Conservation (phyloP, 352 stramenopile species). For the Phytophthora foliorum region DNA sequence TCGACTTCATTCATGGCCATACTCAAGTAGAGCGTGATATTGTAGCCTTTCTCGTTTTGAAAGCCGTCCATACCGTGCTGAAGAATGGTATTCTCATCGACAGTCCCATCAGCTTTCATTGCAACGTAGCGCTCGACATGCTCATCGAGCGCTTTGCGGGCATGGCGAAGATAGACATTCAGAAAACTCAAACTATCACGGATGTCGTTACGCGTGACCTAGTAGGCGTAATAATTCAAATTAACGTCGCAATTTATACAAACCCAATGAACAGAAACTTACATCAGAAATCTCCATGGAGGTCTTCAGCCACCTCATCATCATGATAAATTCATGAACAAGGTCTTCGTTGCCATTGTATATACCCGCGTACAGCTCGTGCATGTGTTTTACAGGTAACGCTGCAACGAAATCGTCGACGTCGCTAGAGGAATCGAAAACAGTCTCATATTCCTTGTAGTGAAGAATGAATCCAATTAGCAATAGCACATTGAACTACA, state of each 20-base stretch:
- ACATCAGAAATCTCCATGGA: constrained; percentile 9
- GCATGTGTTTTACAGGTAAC: constrained; percentile 16
- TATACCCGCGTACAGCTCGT: neutral
- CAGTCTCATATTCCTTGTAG: neutral
- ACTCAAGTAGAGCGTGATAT: neutral
- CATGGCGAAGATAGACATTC: neutral
- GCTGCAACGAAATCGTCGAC: constrained; percentile 6
- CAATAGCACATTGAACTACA: neutral
- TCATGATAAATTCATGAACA: constrained; percentile 1
- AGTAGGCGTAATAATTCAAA: neutral
- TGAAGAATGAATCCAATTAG: neutral
- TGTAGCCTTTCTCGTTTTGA: neutral
- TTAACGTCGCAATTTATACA: neutral
- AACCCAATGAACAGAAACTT: neutral
- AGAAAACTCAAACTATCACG: neutral
- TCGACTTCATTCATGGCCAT: neutral
- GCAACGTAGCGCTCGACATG: neutral
- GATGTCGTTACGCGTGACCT: neutral
- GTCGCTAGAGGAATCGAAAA: neutral
- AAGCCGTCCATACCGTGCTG: neutral
- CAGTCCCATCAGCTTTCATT: neutral
- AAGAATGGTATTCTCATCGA: neutral
- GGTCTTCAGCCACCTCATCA: constrained; percentile 4
- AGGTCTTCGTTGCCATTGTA: neutral
- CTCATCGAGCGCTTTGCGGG: neutral